Evolutionary conservation across 768 basidiomycete species (phyloP).

Genomic region (Podaxis sp.): DNA sequence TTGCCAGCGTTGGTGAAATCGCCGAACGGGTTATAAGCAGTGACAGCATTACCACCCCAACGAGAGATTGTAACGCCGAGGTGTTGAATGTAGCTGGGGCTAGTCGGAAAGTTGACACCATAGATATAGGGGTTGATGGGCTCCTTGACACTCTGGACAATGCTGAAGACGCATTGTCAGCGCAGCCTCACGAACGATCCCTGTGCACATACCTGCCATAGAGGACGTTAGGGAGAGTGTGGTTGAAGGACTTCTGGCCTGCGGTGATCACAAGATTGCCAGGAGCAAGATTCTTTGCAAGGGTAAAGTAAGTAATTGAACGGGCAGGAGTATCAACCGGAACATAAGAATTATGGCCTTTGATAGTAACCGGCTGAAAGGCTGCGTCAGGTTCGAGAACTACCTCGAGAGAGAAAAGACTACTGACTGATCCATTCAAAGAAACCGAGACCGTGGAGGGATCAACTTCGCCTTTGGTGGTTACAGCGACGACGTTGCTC

Average conservation of each 20-base stretch:
- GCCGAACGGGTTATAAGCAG: slow-evolving; percentile 52
- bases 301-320: slow-evolving; percentile 49
- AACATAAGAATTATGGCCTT: slow-evolving; percentile 34
- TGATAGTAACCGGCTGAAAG: slow-evolving; percentile 32
- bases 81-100: slow-evolving; percentile 43
- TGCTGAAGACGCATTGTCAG: slow-evolving; percentile 22
- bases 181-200: background rate
- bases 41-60: slow-evolving; percentile 58
- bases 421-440: slow-evolving; percentile 38
- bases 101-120: slow-evolving; percentile 55
- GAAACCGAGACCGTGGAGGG: slow-evolving; percentile 35
- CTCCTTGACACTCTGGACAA: slow-evolving; percentile 34
- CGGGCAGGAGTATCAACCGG: slow-evolving; percentile 48
- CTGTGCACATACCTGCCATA: slow-evolving; percentile 34
- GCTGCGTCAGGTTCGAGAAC: background rate
- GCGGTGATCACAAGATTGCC: slow-evolving; percentile 44
- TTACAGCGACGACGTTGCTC: slow-evolving; percentile 48
- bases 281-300: slow-evolving; percentile 37
- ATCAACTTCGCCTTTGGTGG: slow-evolving; percentile 47
- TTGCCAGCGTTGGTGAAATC: slow-evolving; percentile 53
- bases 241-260: slow-evolving; percentile 37
- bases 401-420: background rate
- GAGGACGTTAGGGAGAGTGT: slow-evolving; percentile 43
- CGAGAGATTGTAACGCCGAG: slow-evolving; percentile 50
- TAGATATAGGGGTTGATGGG: slow-evolving; percentile 51